These are phyloP conservation scores for Eucalyptus victrix DNA, from an alignment of 345 rosid genomes.

Conservation along the genomic window DNA sequence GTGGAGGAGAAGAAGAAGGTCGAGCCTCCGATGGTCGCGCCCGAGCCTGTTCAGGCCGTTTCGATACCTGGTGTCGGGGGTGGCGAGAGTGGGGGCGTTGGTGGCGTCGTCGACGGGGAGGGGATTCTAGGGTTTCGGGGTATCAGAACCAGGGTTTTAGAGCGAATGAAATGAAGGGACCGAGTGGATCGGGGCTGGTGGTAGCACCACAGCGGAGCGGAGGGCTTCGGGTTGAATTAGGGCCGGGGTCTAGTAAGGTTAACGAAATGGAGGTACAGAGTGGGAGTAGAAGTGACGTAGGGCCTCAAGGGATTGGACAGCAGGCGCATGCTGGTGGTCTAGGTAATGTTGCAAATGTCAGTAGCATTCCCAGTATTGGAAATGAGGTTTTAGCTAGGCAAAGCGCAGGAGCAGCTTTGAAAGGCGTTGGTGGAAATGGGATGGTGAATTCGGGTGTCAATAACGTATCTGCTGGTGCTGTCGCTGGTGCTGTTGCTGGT, in stretches of 20 bases:
- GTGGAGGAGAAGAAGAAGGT: background rate
- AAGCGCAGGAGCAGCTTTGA: slow-evolving; percentile 14
- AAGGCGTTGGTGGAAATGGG: slow-evolving; percentile 14
- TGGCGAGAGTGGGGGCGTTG: slow-evolving; percentile 3
- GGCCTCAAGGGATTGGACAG: slow-evolving; percentile 4
- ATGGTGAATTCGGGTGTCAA: slow-evolving; percentile 9
- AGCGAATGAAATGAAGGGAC: slow-evolving; percentile 14
- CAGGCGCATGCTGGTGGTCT: background rate
- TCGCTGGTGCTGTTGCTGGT: background rate
- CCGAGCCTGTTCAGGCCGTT: slow-evolving; percentile 2
- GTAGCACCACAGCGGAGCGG: slow-evolving; percentile 22
- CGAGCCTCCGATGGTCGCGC: background rate
- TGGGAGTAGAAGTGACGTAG: slow-evolving; percentile 1
- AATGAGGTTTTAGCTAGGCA: slow-evolving; percentile 28
- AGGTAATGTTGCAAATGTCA: slow-evolving; percentile 1
- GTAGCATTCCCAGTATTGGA: background rate
- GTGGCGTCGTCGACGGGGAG: slow-evolving; percentile 9
- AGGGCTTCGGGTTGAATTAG: slow-evolving; percentile 54
- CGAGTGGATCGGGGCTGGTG: slow-evolving; percentile 1
- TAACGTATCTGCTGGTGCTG: slow-evolving; percentile 7
- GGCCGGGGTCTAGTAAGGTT: slow-evolving; percentile 16
- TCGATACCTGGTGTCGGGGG: slow-evolving; percentile 26
- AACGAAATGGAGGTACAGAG: slow-evolving; percentile 24
- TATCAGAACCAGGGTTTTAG: slow-evolving; percentile 25
- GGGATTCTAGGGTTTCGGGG: slow-evolving; percentile 11